Conservation (phyloP, 1,284 basidiomycete genomes). For the Ustanciosporium gigantosporum region DNA sequence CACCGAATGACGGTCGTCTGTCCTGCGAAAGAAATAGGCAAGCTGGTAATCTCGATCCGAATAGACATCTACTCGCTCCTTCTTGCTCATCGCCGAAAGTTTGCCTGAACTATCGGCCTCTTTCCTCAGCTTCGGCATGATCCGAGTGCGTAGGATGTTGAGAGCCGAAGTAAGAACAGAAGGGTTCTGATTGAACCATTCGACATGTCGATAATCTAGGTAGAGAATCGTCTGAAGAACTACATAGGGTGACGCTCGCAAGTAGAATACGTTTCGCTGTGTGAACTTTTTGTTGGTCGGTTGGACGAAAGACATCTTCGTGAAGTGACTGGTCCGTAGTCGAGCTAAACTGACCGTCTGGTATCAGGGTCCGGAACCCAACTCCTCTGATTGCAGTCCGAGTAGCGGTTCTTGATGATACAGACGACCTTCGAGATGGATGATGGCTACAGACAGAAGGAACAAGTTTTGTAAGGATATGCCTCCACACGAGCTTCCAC, state of each 20-base stretch:
- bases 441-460: no score
- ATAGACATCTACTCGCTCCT: slow-evolving; percentile 61
- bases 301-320: slow-evolving; percentile 9
- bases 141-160: slow-evolving; percentile 51
- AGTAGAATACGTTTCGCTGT: slow-evolving; percentile 60
- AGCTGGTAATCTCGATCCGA: slow-evolving; percentile 56
- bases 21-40: slow-evolving; percentile 61
- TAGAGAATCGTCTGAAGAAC: slow-evolving; percentile 62
- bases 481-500: no score
- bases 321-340: no score
- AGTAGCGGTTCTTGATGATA: no score
- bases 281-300: slow-evolving; percentile 31
- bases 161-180: slow-evolving; percentile 48
- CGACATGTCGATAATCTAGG: slow-evolving; percentile 61
- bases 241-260: slow-evolving; percentile 59
- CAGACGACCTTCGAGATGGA: no score
- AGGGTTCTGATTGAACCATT: slow-evolving; percentile 61
- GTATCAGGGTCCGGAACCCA: no score
- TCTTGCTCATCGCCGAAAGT: slow-evolving; percentile 48
- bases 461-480: no score
- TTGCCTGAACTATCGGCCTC: slow-evolving; percentile 54
- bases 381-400: no score
- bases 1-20: slow-evolving; percentile 60
- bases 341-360: no score
- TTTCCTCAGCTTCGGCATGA: slow-evolving; percentile 57